These are phyloP conservation scores for Alternaria metachromatica DNA, from an alignment of 2,329 filamentous ascomycete genomes.

Conservation along the genomic window DNA sequence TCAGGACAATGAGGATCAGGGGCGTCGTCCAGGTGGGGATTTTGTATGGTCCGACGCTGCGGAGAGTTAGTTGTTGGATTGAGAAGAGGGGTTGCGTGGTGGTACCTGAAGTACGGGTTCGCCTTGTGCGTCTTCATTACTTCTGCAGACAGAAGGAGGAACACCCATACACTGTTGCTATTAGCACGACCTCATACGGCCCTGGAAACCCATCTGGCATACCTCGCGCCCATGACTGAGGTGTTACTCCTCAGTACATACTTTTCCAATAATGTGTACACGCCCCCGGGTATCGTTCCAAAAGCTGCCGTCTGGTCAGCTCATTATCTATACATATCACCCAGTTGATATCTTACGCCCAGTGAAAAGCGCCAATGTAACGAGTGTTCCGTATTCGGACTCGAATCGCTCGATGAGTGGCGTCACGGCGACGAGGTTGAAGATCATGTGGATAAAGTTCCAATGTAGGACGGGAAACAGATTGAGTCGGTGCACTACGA, in stretches of 20 bases:
- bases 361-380: conserved; percentile 84
- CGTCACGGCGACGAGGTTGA: conserved; percentile 80
- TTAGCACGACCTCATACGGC: neutral
- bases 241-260: conserved; percentile 74
- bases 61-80: conserved; percentile 8
- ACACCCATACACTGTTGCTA: conserved; percentile 81
- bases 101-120: conserved; percentile 75
- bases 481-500: conserved; percentile 85
- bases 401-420: conserved; percentile 96
- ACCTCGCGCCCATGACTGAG: conserved; percentile 83
- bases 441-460: conserved; percentile 77
- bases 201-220: conserved; percentile 27
- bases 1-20: conserved; percentile 75
- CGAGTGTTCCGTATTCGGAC: conserved; percentile 87
- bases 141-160: conserved; percentile 83
- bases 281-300: conserved; percentile 71
- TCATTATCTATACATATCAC: conserved; percentile 56
- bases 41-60: conserved; percentile 64
- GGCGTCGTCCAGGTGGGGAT: conserved; percentile 95
- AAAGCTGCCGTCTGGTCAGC: conserved; percentile 47
- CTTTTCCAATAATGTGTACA: conserved; percentile 82
- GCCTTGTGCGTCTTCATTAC: conserved; percentile 82
- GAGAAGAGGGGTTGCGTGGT: conserved; percentile 43
- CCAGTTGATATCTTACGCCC: conserved; percentile 71
- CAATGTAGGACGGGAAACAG: conserved; percentile 89